phyloP scores from a whole-genome alignment of 2,329 filamentous ascomycete genomes.

The Diaporthe aspalathi region DNA sequence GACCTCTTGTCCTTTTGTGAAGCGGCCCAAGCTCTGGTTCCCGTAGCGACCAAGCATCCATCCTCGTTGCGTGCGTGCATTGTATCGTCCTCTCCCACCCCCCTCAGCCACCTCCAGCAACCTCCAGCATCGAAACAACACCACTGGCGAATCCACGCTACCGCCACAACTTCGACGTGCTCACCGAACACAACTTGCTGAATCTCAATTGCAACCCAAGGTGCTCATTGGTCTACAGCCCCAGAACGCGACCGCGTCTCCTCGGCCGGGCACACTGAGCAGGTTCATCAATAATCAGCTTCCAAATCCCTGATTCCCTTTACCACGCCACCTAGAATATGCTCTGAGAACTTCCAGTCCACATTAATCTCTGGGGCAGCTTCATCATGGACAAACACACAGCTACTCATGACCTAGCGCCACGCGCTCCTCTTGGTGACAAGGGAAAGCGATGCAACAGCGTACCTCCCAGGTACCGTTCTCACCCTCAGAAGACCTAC shows the following conservation, averaged over 20 bases:
- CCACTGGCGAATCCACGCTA: neutral
- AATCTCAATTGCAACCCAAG: slow-evolving; percentile 4
- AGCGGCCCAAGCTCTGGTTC: slow-evolving; percentile 27
- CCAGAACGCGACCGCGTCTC: neutral
- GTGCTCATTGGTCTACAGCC: slow-evolving; percentile 1
- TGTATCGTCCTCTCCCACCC: neutral
- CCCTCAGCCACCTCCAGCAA: neutral
- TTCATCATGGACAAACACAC: slow-evolving; percentile 35
- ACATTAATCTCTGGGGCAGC: neutral
- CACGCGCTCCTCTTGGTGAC: slow-evolving; percentile 34
- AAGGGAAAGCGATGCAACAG: slow-evolving; percentile 35
- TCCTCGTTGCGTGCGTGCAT: neutral
- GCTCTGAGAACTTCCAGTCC: slow-evolving; percentile 23
- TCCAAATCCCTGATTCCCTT: neutral
- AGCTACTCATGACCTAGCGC: slow-evolving; percentile 6
- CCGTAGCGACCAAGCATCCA: slow-evolving; percentile 7
- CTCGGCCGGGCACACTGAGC: neutral
- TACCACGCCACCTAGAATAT: slow-evolving; percentile 17
- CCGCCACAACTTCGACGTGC: neutral
- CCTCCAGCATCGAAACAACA: slow-evolving; percentile 22
- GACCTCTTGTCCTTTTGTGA: slow-evolving; percentile 30
- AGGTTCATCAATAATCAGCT: neutral
- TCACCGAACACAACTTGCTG: slow-evolving; percentile 20
- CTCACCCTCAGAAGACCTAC: slow-evolving; percentile 18
- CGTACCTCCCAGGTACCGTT: slow-evolving; percentile 11